Percentiles rank a stretch among this genome's conserved stretches.
Evolutionary conservation across 2,329 filamentous ascomycete species (phyloP).

Genomic region (Nannizziopsis barbatae): DNA sequence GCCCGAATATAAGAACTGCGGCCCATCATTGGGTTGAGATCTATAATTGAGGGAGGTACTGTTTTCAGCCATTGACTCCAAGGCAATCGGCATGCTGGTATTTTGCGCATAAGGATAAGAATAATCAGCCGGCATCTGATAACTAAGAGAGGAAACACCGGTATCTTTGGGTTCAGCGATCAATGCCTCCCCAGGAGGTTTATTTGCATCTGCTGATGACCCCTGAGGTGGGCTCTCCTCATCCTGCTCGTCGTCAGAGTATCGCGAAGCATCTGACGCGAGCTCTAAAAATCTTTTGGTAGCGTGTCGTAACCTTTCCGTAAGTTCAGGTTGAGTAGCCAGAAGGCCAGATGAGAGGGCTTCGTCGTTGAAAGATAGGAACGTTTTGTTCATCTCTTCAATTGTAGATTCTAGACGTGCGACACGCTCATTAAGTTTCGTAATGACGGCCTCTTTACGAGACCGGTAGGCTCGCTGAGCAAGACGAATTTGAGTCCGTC

Average conservation of each 20-base stretch:
- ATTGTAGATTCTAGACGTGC: conserved; percentile 56
- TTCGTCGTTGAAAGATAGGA: conserved; percentile 55
- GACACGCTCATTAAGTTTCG: conserved; percentile 59
- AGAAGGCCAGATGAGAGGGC: conserved; percentile 49
- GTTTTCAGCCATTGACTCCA: neutral
- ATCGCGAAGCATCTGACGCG: conserved; percentile 34
- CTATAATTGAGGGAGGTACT: neutral
- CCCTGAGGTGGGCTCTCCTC: too few relatives aligned
- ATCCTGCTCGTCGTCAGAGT: conserved; percentile 26
- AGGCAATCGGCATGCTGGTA: neutral
- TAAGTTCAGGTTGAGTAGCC: conserved; percentile 46
- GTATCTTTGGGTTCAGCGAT: neutral
- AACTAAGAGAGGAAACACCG: neutral
- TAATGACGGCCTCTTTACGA: conserved; percentile 71
- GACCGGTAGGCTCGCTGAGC: conserved; percentile 76
- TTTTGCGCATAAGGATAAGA: neutral
- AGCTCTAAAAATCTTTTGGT: conserved; percentile 50
- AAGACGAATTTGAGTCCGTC: conserved; percentile 73
- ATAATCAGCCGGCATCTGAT: neutral
- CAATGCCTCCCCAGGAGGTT: too few relatives aligned
- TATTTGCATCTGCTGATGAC: too few relatives aligned
- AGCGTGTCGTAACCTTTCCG: conserved; percentile 45
- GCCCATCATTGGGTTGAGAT: neutral
- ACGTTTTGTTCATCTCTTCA: conserved; percentile 61
- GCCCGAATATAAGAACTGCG: neutral